Evolutionary conservation across 306 rosid genomes (phyloP).

Genomic region (Vigna hirtella): DNA sequence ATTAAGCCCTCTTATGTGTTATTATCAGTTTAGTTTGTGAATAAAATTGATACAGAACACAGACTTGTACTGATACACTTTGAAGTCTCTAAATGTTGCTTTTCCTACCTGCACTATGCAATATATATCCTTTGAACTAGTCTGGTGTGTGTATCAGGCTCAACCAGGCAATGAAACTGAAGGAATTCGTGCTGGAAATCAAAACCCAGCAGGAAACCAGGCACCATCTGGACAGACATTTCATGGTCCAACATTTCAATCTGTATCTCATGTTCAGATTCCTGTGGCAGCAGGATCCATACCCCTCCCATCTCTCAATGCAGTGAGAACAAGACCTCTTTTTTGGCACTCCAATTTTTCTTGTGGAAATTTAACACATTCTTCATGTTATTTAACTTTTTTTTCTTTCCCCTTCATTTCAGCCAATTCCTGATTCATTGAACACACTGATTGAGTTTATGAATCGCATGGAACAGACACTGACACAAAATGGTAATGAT

Average conservation of each 20-base stretch:
- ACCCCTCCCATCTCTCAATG: conserved; percentile 73
- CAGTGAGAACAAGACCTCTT: conserved; percentile 55
- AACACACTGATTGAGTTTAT: conserved; percentile 83
- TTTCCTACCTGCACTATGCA: neutral
- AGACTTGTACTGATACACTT: conserved; percentile 20
- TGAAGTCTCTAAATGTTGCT: neutral
- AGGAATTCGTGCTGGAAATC: conserved; percentile 50
- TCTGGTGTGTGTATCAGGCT: conserved; percentile 46
- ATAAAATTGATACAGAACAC: conserved; percentile 21
- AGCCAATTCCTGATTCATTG: conserved; percentile 93
- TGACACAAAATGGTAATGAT: conserved; percentile 71
- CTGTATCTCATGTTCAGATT: conserved; percentile 77
- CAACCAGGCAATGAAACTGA: conserved; percentile 68
- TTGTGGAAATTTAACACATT: conserved; percentile 20
- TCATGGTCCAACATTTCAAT: conserved; percentile 66
- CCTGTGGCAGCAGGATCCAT: conserved; percentile 73
- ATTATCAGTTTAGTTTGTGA: conserved; percentile 26
- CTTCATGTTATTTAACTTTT: conserved; percentile 24
- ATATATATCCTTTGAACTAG: conserved; percentile 35
- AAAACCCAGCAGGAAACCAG: conserved; percentile 64
- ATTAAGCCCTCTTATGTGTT: conserved; percentile 32
- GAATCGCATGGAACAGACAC: conserved; percentile 76
- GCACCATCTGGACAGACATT: conserved; percentile 74
- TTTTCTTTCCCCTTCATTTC: conserved; percentile 36
- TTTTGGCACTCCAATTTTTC: conserved; percentile 28